These are phyloP conservation scores for Xylariaceae sp. DNA, from an alignment of 2,329 filamentous ascomycete species.

Conservation along the genomic window DNA sequence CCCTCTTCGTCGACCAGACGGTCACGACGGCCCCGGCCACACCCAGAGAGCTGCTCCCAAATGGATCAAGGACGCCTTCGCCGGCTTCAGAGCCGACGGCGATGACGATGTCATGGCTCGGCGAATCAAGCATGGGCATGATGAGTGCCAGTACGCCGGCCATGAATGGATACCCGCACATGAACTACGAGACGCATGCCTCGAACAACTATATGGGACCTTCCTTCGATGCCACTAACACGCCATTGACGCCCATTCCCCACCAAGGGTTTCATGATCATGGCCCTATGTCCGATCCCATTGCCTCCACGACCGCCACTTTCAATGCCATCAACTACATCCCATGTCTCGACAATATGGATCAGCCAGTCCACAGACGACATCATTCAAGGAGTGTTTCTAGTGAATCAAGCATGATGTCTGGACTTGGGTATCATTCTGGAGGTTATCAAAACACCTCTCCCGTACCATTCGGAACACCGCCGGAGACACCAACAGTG, in stretches of 20 bases:
- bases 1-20: conserved; percentile 16
- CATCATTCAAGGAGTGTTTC: conserved; percentile 22
- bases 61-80: conserved; percentile 19
- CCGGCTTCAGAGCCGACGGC: conserved; percentile 15
- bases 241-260: conserved; percentile 10
- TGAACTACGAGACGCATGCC: conserved; percentile 17
- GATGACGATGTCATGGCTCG: conserved; percentile 19
- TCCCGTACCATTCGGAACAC: conserved; percentile 18
- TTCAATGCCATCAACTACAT: conserved; percentile 18
- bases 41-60: conserved; percentile 21
- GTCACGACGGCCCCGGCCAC: conserved; percentile 14
- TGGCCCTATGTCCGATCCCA: conserved; percentile 17
- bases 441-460: conserved; percentile 14
- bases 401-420: conserved; percentile 21
- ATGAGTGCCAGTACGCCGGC: conserved; percentile 11
- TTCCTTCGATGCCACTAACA: conserved; percentile 8
- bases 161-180: conserved; percentile 14
- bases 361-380: conserved; percentile 8
- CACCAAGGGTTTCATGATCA: conserved; percentile 11
- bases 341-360: conserved; percentile 13
- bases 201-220: conserved; percentile 12
- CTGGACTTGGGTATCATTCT: conserved; percentile 18
- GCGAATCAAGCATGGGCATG: conserved; percentile 16
- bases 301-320: conserved; percentile 9
- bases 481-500: conserved; percentile 21